phyloP scores from a whole-genome alignment of 495 filamentous ascomycete species.

The Astrothelium subdiscretum region DNA sequence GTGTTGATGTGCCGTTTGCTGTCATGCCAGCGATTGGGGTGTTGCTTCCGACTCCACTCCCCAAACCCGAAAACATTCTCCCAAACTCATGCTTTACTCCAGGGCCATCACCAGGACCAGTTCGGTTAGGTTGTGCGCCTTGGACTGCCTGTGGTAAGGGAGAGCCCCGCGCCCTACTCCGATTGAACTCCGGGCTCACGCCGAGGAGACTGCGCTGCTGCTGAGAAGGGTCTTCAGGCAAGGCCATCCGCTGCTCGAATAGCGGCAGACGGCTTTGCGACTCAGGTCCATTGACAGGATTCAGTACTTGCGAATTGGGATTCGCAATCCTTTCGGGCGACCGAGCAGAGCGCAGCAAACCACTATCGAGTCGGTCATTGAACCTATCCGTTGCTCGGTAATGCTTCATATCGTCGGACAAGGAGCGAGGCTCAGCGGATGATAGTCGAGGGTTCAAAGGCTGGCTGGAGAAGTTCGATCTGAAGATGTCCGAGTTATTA shows the following conservation, averaged over 20 bases:
- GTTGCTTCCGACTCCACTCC: slow-evolving; percentile 65
- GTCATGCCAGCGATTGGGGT: slow-evolving; percentile 36
- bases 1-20: slow-evolving; percentile 43
- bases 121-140: slow-evolving; percentile 68
- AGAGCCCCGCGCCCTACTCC: slow-evolving; percentile 51
- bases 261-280: slow-evolving; percentile 5
- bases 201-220: slow-evolving; percentile 30
- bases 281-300: neutral
- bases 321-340: neutral
- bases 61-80: slow-evolving; percentile 82
- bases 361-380: neutral
- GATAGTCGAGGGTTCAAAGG: neutral
- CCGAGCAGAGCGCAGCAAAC: neutral
- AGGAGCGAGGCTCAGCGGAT: neutral
- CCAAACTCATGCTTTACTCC: slow-evolving; percentile 87
- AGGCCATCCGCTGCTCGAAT: neutral
- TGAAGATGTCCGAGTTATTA: slow-evolving; percentile 1
- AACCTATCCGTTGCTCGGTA: neutral
- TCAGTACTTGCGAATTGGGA: neutral
- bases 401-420: neutral
- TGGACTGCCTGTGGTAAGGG: slow-evolving; percentile 87
- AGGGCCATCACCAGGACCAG: slow-evolving; percentile 68
- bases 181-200: slow-evolving; percentile 49
- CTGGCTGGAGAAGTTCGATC: neutral
- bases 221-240: slow-evolving; percentile 1